Evolutionary conservation across 2,329 filamentous ascomycete genomes (phyloP).

Genomic region (Penicillium verrucosum): DNA sequence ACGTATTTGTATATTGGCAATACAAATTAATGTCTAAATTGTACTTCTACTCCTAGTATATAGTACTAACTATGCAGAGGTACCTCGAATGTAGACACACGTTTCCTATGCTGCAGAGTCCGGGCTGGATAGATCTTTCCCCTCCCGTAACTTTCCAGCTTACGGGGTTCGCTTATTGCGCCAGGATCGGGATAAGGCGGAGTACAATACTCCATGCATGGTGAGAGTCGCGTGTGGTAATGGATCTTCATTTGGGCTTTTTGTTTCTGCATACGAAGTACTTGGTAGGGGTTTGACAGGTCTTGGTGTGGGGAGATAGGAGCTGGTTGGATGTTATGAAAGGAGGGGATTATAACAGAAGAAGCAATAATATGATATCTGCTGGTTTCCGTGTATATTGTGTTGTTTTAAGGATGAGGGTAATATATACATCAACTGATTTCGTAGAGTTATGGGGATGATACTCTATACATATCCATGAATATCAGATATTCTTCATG

Average conservation of each 20-base stretch:
- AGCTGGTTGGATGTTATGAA: neutral
- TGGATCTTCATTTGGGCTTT: neutral
- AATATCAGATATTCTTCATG: too few species aligned
- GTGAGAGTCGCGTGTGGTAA: neutral
- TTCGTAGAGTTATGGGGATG: neutral
- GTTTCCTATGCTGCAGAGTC: neutral
- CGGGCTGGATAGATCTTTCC: conserved; percentile 5
- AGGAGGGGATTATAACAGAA: neutral
- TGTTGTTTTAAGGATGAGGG: neutral
- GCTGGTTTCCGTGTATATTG: neutral
- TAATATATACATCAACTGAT: neutral
- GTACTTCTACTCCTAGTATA: neutral
- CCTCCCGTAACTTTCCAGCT: conserved; percentile 23
- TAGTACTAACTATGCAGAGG: neutral
- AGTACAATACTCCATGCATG: neutral
- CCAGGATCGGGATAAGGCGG: neutral
- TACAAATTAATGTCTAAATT: neutral
- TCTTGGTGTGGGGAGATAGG: neutral
- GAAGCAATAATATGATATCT: neutral
- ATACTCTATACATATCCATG: neutral
- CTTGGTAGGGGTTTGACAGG: neutral
- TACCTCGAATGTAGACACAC: neutral
- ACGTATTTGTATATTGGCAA: neutral
- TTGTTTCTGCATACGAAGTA: neutral
- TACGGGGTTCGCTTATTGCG: conserved; percentile 19